Conservation (phyloP, 805 yeast species). For the Torulaspora delbrueckii region DNA sequence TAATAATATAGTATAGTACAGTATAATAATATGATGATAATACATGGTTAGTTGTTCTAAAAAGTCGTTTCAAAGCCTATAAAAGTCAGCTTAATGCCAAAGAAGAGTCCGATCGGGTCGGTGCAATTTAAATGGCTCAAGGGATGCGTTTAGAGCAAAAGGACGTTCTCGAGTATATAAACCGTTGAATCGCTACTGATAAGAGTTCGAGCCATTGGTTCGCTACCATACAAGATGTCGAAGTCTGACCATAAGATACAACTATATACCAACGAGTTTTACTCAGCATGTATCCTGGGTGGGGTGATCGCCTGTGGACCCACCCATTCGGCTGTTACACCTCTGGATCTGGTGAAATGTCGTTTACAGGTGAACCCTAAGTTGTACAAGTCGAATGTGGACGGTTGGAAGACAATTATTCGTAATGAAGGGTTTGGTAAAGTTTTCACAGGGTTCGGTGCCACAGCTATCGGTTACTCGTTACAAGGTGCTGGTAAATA, state of each 20-base stretch:
- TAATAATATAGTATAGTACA: not conserved
- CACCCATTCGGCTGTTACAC: constrained; percentile 89
- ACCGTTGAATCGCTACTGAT: too few relatives aligned
- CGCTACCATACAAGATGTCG: not conserved
- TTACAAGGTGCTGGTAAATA: constrained; percentile 97
- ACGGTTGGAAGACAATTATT: constrained; percentile 76
- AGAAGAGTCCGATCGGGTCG: not conserved
- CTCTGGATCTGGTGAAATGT: constrained; percentile 89
- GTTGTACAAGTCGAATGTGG: constrained; percentile 68
- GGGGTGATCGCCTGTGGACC: constrained; percentile 90
- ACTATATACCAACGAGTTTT: constrained; percentile 28
- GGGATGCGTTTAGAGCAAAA: not conserved
- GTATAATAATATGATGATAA: not conserved
- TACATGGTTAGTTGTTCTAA: not conserved
- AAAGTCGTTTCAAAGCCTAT: not conserved
- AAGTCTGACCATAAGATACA: constrained; percentile 15
- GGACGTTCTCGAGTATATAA: too few relatives aligned
- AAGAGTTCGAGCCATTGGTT: too few relatives aligned
- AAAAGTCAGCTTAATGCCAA: too few relatives aligned
- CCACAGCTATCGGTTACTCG: constrained; percentile 89
- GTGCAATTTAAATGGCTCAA: not conserved
- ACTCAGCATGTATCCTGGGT: constrained; percentile 50
- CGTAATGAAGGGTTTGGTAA: constrained; percentile 70
- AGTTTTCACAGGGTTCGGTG: constrained; percentile 83
- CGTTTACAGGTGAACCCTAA: constrained; percentile 80